These are phyloP conservation scores for Murraya paniculata DNA, from an alignment of 345 rosid species.

Conservation along the genomic window DNA sequence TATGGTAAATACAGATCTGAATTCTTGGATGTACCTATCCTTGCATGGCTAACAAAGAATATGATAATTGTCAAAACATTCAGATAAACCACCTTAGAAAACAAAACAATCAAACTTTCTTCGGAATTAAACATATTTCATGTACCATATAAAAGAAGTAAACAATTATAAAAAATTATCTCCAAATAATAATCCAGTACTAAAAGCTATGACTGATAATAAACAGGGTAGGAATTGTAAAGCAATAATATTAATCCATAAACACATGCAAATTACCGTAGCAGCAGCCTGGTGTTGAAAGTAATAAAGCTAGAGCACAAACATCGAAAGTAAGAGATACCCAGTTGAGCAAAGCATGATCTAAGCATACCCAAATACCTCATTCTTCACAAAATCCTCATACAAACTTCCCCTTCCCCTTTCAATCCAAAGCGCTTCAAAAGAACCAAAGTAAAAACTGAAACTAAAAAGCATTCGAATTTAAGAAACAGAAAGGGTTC, in stretches of 20 bases:
- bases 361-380: slow-evolving; percentile 30
- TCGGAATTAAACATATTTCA: neutral
- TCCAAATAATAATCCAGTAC: neutral
- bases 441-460: neutral
- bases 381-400: slow-evolving; percentile 29
- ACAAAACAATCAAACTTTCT: neutral
- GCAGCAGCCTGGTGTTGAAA: neutral
- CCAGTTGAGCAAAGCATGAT: slow-evolving; percentile 16
- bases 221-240: neutral
- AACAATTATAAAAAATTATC: neutral
- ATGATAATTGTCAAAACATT: neutral
- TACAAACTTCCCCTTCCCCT: slow-evolving; percentile 15
- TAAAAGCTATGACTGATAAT: neutral
- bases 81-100: neutral
- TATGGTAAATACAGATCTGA: too few relatives aligned
- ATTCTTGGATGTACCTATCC: neutral
- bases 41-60: slow-evolving; percentile 5
- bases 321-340: slow-evolving; percentile 13
- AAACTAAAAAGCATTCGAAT: neutral
- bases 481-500: neutral
- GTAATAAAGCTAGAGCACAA: slow-evolving; percentile 2
- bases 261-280: neutral
- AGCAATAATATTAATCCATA: neutral
- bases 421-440: neutral
- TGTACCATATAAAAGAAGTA: neutral